Base-by-base conservation (phyloP, 2,329 filamentous ascomycete genomes). In the Fusarium bactridioides region DNA sequence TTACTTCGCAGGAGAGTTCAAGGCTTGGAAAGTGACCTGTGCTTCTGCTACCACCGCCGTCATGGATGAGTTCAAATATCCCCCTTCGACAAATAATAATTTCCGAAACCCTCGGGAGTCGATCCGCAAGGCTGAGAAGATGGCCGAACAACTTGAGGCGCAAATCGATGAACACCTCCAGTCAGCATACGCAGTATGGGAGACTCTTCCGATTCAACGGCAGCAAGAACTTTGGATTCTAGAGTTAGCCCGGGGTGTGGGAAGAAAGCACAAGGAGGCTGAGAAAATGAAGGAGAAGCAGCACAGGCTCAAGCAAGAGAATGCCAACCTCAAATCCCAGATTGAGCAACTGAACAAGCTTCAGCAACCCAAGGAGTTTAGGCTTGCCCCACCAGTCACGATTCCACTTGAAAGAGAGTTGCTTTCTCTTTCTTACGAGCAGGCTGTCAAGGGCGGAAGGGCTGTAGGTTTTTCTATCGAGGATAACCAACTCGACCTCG, bases 161-260 rank as follows among this genome's bases (percentile, higher is more conserved):
- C 90, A 92, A 73, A 88, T 95, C 37, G 85, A 88, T 44, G 87
- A 92, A 64, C 95, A 98, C 79, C 81, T 97, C 10, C 88, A 92
- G n/a, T 89, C 91, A 19, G 91, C 93, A 1, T 97, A 91, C 79
- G 86, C 88, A 11, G 91, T 93, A 45, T 98, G 95, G 95, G 89
- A 89, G 57, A 84, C 85, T 4, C 84, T 96, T 31, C 82, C 90
- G 1, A 72, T 80, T 5, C 86, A 88, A 40, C 85, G 88, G 27
- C 86, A 88, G 58, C 84, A 84, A 31, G 88, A 91, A 71, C 83
- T 91, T 11, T 92, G 90, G 90, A 81, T 85, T 10, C 78, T 92
- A 40, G 89, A 91, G 77, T 81, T 92, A 43, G 90, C 90, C 1
- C 84, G 90, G n/a, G 84, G 86, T 35, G 83, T 91, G 4, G 88